phyloP scores from a whole-genome alignment of 2,329 filamentous ascomycete genomes.

The Fusarium chuoi region DNA sequence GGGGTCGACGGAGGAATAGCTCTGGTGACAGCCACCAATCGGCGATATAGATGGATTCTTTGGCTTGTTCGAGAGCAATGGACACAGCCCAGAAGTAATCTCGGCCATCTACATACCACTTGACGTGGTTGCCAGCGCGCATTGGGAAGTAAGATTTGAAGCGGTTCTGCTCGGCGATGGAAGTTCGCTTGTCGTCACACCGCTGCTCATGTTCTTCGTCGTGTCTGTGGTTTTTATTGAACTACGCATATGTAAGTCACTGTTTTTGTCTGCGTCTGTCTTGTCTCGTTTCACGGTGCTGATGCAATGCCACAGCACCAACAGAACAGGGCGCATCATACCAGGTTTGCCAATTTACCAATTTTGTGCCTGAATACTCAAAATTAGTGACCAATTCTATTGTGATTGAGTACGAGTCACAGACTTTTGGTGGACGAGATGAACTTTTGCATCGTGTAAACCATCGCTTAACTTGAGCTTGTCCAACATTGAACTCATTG shows the following conservation, averaged over 20 bases:
- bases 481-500: conserved; percentile 50
- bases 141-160: conserved; percentile 93
- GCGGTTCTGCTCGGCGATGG: conserved; percentile 77
- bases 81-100: conserved; percentile 98
- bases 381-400: conserved; percentile 22
- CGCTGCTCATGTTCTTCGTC: conserved; percentile 90
- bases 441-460: conserved; percentile 67
- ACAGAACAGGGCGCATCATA: conserved; percentile 47
- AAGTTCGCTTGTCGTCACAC: conserved; percentile 82
- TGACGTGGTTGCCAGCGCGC: conserved; percentile 84
- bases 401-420: neutral
- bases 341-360: conserved; percentile 71
- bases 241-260: conserved; percentile 50
- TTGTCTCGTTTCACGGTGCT: neutral
- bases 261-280: neutral
- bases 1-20: conserved; percentile 85
- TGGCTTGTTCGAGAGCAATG: conserved; percentile 86
- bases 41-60: conserved; percentile 93
- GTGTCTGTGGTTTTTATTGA: conserved; percentile 91
- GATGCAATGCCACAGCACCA: neutral
- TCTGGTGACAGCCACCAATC: conserved; percentile 98
- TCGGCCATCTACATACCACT: conserved; percentile 97
- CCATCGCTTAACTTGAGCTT: conserved; percentile 63
- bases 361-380: conserved; percentile 59
- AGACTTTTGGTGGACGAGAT: conserved; percentile 69